A percentile compares a stretch with the other conserved stretches of the same genome.
phyloP scores from a whole-genome alignment of 2,329 filamentous ascomycete species.

The Fusarium subtropicale region DNA sequence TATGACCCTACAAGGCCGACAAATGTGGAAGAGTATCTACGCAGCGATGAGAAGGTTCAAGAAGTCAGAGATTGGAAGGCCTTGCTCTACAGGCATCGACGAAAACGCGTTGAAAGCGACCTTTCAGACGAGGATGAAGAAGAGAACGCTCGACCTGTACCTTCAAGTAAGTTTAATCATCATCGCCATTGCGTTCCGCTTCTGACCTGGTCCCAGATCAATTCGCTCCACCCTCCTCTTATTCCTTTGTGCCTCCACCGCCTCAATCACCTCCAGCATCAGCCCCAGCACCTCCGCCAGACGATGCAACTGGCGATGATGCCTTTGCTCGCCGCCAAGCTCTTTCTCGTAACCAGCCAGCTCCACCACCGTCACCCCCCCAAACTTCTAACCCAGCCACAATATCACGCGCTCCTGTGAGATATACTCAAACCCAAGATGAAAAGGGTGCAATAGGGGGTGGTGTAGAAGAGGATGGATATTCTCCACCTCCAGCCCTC shows the following conservation, averaged over 20 bases:
- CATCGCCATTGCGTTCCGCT: background rate
- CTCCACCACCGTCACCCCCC: conserved; percentile 51
- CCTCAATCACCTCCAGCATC: conserved; percentile 60
- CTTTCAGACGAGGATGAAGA: conserved; percentile 56
- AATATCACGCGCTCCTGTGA: conserved; percentile 82
- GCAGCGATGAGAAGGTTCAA: conserved; percentile 83
- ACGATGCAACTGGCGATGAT: conserved; percentile 75
- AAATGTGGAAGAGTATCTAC: conserved; percentile 84
- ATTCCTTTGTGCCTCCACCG: conserved; percentile 68
- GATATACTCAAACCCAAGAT: conserved; percentile 64
- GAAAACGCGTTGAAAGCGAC: conserved; percentile 56
- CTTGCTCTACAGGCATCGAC: conserved; percentile 77
- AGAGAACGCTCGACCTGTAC: conserved; percentile 44
- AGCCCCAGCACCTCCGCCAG: conserved; percentile 60
- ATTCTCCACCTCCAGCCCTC: conserved; percentile 61
- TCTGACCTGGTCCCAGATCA: conserved; percentile 57
- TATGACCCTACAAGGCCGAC: conserved; percentile 88
- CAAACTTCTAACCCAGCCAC: conserved; percentile 62
- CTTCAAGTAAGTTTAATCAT: conserved; percentile 51
- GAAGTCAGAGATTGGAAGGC: conserved; percentile 90
- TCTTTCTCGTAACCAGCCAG: conserved; percentile 60
- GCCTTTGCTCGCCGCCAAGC: conserved; percentile 73
- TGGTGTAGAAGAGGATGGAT: conserved; percentile 56
- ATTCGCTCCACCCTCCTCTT: conserved; percentile 70
- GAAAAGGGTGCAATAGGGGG: conserved; percentile 53